Evolutionary conservation across 805 yeast genomes (phyloP).

Genomic region (Candida maltosa): DNA sequence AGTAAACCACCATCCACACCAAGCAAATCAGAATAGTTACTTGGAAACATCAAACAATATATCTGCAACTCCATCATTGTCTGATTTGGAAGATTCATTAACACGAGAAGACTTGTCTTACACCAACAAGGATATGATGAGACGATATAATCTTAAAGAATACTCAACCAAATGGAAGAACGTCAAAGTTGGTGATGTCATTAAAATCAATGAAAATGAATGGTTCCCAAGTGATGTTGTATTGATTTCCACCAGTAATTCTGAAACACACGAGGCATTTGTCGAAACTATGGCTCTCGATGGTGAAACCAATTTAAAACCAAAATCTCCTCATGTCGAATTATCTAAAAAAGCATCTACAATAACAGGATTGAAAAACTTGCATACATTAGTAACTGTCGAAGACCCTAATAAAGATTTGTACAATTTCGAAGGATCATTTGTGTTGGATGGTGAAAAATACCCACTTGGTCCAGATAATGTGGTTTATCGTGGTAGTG

Average conservation of each 20-base stretch:
- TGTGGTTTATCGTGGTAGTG: slow-evolving; percentile 87
- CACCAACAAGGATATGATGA: slow-evolving; percentile 17
- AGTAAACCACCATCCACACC: neutral
- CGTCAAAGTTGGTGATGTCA: slow-evolving; percentile 82
- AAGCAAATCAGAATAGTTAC: neutral
- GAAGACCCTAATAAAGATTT: slow-evolving; percentile 93
- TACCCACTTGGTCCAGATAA: slow-evolving; percentile 75
- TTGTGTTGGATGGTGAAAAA: slow-evolving; percentile 37
- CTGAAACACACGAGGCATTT: slow-evolving; percentile 60
- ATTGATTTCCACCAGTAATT: slow-evolving; percentile 59
- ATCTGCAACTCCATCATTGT: slow-evolving; percentile 5
- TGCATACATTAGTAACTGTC: slow-evolving; percentile 54
- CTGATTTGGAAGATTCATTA: slow-evolving; percentile 4
- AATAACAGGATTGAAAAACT: slow-evolving; percentile 47
- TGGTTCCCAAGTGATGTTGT: slow-evolving; percentile 93
- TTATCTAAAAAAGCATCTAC: slow-evolving; percentile 49
- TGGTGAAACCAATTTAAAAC: slow-evolving; percentile 92
- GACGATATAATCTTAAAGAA: slow-evolving; percentile 30
- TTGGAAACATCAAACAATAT: neutral
- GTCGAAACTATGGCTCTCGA: slow-evolving; percentile 97
- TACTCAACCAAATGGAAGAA: slow-evolving; percentile 61
- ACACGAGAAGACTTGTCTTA: slow-evolving; percentile 5
- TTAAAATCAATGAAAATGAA: slow-evolving; percentile 72
- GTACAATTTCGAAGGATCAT: slow-evolving; percentile 85
- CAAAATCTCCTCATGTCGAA: slow-evolving; percentile 64